These are phyloP conservation scores for Alternaria gaisen DNA, from an alignment of 2,329 filamentous ascomycete species.

Conservation along the genomic window DNA sequence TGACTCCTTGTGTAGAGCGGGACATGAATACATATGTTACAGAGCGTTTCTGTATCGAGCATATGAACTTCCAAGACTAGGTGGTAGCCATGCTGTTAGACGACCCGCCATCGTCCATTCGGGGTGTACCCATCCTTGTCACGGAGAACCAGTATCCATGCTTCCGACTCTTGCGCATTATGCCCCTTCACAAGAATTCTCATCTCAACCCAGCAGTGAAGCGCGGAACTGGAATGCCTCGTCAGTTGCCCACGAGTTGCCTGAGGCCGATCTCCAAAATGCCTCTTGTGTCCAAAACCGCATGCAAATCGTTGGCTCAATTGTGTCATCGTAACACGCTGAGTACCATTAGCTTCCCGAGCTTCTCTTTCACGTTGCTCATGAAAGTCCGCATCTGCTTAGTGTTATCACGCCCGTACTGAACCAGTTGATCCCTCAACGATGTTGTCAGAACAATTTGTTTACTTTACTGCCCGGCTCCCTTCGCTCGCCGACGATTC, in stretches of 20 bases:
- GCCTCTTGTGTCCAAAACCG: neutral
- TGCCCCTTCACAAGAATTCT: slow-evolving; percentile 15
- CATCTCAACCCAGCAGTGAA: slow-evolving; percentile 15
- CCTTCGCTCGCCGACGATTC: neutral
- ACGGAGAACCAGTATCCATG: slow-evolving; percentile 20
- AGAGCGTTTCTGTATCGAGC: slow-evolving; percentile 30
- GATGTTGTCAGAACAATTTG: neutral
- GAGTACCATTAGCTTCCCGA: neutral
- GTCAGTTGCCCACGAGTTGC: neutral
- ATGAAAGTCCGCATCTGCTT: neutral
- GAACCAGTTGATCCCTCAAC: neutral
- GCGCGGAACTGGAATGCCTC: neutral
- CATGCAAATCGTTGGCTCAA: neutral
- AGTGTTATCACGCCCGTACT: neutral
- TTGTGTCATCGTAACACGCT: neutral
- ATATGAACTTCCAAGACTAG: slow-evolving; percentile 15
- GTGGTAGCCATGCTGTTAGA: slow-evolving; percentile 31
- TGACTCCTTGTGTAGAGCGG: slow-evolving; percentile 21
- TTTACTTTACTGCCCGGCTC: neutral
- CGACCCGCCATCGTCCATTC: slow-evolving; percentile 13
- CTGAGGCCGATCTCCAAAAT: neutral
- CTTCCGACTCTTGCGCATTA: slow-evolving; percentile 27
- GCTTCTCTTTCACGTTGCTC: neutral
- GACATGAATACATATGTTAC: slow-evolving; percentile 27
- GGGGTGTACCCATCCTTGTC: slow-evolving; percentile 27